Base-by-base conservation (phyloP, 2,329 filamentous ascomycete species). In the Paraconiothyrium brasiliense region DNA sequence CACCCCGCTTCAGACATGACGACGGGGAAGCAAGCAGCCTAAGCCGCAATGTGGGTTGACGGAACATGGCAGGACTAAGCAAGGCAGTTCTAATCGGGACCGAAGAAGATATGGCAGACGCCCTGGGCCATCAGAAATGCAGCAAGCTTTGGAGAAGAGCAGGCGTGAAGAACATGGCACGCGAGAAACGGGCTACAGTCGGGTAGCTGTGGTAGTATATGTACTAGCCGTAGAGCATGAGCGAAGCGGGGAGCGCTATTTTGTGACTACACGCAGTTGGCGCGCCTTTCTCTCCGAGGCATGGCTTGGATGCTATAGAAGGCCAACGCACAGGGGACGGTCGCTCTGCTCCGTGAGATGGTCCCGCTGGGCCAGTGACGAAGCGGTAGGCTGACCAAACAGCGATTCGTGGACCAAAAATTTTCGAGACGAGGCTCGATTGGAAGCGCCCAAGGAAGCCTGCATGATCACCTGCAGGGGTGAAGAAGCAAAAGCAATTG, bases 381-480 rank as follows among this genome's bases (percentile, higher is more conserved):
- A 57, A 61, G 66, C 67, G 61, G 68, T 71, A 69, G 64, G 73
- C 72, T 77, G 73, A 73, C 70, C 58, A 68, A 65, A 64, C 55
- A 59, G 62, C 63, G 65, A 66, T 64, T 61, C 54, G 55, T 58
- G 56, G 65, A 64, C 67, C 64, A 63, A 68, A 67, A 61, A 67
- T 69, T 58, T 67, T 70, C 68, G 70, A 69, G 69, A 68, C 72
- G 72, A 65, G 72, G 71, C 74, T 62, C 71, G 71, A 67, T 66
- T 67, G 46, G 56, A 59, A 65, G 39, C 39, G 14, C 16, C 64
- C 66, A 68, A 64, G 67, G 71, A 73, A 67, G 68, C 69, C 72
- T 76, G 74, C 76, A 77, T 76, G 75, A 76, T 77, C 72, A 75
- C 71, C 75, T 77, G 76, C 77, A 79, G 76, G 76, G 76, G 69